Conservation (phyloP, 306 rosid genomes). For the Senna siamea region DNA sequence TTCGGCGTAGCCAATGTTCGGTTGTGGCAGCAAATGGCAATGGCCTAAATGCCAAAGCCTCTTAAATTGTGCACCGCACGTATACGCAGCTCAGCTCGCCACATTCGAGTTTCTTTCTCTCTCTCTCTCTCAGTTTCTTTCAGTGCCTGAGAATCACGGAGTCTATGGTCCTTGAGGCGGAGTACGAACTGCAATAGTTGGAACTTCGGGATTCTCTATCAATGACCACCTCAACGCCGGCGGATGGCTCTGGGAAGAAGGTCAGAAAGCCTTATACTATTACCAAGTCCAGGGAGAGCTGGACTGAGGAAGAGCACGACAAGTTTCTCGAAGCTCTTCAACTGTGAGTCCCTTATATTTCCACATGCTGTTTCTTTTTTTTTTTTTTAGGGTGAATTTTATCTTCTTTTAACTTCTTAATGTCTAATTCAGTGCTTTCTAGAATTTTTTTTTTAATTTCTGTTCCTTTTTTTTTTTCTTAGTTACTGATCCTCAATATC, state of each 20-base stretch:
- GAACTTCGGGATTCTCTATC: conserved; percentile 55
- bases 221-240: conserved; percentile 44
- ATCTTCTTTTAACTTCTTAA: background rate
- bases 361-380: no score
- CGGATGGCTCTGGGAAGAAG: conserved; percentile 79
- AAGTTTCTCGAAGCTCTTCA: conserved; percentile 97
- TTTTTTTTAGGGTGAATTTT: background rate
- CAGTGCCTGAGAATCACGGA: background rate
- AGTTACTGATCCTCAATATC: background rate
- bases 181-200: conserved; percentile 23
- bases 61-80: no score
- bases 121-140: background rate
- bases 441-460: background rate
- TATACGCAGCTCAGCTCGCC: conserved; percentile 40
- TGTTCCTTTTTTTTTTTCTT: no score
- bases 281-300: conserved; percentile 95
- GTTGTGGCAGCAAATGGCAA: background rate
- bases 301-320: conserved; percentile 96
- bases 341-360: conserved; percentile 50
- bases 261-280: conserved; percentile 90
- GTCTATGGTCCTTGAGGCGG: background rate
- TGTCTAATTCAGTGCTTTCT: background rate
- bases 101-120: conserved; percentile 14
- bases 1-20: no score
- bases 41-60: no score